Evolutionary conservation across 2,329 filamentous ascomycete species (phyloP).

Genomic region (Stagonosporopsis vannaccii): DNA sequence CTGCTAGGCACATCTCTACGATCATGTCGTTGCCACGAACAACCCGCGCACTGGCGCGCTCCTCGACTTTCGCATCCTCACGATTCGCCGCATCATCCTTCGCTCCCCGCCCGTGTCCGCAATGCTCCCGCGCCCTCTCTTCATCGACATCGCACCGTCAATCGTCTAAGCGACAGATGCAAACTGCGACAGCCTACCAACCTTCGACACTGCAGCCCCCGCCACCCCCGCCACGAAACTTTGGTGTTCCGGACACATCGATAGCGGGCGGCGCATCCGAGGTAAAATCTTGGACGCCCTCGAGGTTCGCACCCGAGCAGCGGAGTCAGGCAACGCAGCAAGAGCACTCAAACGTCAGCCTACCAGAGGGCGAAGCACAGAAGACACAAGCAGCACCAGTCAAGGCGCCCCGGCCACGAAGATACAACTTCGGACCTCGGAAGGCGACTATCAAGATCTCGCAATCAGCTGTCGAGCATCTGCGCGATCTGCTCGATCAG

Average conservation of each 20-base stretch:
- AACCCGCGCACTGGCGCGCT: slow-evolving; percentile 33
- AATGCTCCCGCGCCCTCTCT: slow-evolving; percentile 57
- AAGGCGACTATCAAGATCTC: slow-evolving; percentile 94
- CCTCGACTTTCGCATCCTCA: slow-evolving; percentile 29
- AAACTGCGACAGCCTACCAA: slow-evolving; percentile 70
- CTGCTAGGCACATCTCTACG: slow-evolving; percentile 7
- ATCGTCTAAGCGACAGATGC: slow-evolving; percentile 57
- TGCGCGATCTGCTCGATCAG: slow-evolving; percentile 78
- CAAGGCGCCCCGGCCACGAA: slow-evolving; percentile 62
- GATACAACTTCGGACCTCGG: slow-evolving; percentile 74
- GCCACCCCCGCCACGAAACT: slow-evolving; percentile 66
- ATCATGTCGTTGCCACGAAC: slow-evolving; percentile 45
- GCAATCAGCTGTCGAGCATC: slow-evolving; percentile 77
- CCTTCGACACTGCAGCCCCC: slow-evolving; percentile 65
- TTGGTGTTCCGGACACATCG: slow-evolving; percentile 66
- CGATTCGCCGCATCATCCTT: slow-evolving; percentile 38
- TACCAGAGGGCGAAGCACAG: slow-evolving; percentile 72
- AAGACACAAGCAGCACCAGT: slow-evolving; percentile 61
- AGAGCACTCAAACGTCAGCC: slow-evolving; percentile 52
- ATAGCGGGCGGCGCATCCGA: slow-evolving; percentile 62
- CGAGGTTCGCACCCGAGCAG: slow-evolving; percentile 46
- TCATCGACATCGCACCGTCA: slow-evolving; percentile 47
- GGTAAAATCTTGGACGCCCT: slow-evolving; percentile 57
- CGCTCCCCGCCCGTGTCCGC: slow-evolving; percentile 47
- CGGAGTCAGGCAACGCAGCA: slow-evolving; percentile 23